These are phyloP conservation scores for Kodamaea plutei DNA, from an alignment of 1,139 yeast species.

Conservation along the genomic window DNA sequence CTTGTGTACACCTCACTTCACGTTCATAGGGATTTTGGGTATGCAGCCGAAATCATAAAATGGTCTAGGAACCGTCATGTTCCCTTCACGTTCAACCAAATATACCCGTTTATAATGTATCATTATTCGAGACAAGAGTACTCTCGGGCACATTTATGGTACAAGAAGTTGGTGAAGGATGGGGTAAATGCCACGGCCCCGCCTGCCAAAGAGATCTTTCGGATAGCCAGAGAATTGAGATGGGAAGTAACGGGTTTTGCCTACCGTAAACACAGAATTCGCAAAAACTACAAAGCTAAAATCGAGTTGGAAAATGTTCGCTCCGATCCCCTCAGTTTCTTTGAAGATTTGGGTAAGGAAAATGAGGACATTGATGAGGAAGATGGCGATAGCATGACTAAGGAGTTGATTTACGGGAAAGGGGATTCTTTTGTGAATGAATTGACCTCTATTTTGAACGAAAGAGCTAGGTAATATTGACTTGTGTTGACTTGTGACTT, in stretches of 20 bases:
- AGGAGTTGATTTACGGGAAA: conserved; percentile 18
- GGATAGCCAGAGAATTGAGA: conserved; percentile 32
- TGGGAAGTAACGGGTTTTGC: conserved; percentile 36
- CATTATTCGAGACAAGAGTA: conserved; percentile 32
- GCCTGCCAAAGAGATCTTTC: conserved; percentile 28
- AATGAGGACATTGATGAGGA: conserved; percentile 11
- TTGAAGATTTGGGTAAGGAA: conserved; percentile 8
- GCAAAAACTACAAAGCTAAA: conserved; percentile 20
- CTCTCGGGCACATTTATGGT: conserved; percentile 36
- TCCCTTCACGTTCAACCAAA: conserved; percentile 39
- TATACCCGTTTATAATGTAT: conserved; percentile 37
- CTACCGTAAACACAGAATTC: conserved; percentile 25
- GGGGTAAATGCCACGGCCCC: conserved; percentile 28
- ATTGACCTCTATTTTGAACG: conserved; percentile 4
- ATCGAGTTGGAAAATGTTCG: conserved; percentile 19
- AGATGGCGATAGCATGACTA: conserved; percentile 17
- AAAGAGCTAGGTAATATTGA: neutral
- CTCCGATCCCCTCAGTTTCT: conserved; percentile 20
- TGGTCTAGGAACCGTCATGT: conserved; percentile 22
- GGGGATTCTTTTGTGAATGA: conserved; percentile 8
- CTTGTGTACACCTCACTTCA: conserved; percentile 28
- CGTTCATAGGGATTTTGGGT: conserved; percentile 30
- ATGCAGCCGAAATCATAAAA: conserved; percentile 31
- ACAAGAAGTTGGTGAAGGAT: conserved; percentile 29
- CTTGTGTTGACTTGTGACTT: neutral